These are phyloP conservation scores for Crithidia bombi DNA, from an alignment of 208 protist genomes.

Conservation along the genomic window DNA sequence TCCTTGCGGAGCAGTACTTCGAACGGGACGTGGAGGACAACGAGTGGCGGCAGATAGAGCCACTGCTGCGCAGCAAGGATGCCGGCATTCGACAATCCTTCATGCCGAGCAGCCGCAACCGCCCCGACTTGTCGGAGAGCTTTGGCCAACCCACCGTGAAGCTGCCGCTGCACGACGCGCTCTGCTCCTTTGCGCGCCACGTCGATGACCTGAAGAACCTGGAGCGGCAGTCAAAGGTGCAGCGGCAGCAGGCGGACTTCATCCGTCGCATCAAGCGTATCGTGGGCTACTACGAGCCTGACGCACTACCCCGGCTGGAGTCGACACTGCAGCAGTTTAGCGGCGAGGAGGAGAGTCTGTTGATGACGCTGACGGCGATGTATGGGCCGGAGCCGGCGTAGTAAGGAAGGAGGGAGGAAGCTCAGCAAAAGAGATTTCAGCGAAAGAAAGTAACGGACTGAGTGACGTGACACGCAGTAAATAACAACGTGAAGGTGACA, in stretches of 20 bases:
- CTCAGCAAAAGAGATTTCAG: not conserved
- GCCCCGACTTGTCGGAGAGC: constrained; percentile 2
- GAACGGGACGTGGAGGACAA: constrained; percentile 40
- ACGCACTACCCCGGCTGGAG: constrained; percentile 25
- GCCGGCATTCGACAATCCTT: constrained; percentile 43
- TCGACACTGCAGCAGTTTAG: constrained; percentile 41
- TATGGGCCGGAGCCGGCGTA: constrained; percentile 59
- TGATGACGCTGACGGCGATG: constrained; percentile 48
- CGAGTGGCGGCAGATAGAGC: constrained; percentile 50
- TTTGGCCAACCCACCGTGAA: constrained; percentile 18
- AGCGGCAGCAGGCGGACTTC: constrained; percentile 23
- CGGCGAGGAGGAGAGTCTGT: constrained; percentile 50
- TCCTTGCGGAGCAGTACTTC: constrained; percentile 67
- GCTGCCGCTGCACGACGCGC: constrained; percentile 58
- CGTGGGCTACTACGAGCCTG: constrained; percentile 49
- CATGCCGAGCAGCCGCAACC: constrained; percentile 6
- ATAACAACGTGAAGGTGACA: no score
- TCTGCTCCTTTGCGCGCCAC: constrained; percentile 45
- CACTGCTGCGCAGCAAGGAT: constrained; percentile 37
- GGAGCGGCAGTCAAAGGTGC: constrained; percentile 21
- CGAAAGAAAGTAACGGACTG: no score
- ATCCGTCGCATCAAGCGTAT: constrained; percentile 44
- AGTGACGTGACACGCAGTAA: no score
- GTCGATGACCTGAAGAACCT: constrained; percentile 34
- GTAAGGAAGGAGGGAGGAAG: not conserved